These are phyloP conservation scores for Macadamia integrifolia DNA, from an alignment of 164 flowering plant species.

Conservation along the genomic window DNA sequence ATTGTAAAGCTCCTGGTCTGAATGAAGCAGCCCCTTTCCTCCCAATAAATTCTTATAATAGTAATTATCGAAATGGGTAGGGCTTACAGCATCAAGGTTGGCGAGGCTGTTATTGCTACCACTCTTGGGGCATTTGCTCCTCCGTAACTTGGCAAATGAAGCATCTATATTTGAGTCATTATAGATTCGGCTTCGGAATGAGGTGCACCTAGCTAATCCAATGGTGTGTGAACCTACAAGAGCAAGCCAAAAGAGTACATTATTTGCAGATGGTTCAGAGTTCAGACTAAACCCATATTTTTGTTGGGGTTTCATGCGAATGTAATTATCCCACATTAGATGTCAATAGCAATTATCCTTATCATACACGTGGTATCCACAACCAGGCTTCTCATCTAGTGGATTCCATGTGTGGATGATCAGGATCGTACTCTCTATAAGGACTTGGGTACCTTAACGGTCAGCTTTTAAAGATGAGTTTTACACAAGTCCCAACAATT, in stretches of 20 bases:
- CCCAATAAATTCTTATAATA: conserved; percentile 23
- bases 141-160: conserved; percentile 18
- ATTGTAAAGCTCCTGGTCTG: conserved; percentile 31
- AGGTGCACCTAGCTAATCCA: conserved; percentile 32
- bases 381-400: too few species aligned
- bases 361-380: too few species aligned
- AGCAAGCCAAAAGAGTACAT: not conserved
- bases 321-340: too few species aligned
- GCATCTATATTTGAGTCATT: conserved; percentile 24
- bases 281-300: too few species aligned
- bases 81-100: conserved; percentile 21
- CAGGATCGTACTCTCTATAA: too few species aligned
- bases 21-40: conserved; percentile 25
- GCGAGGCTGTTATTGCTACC: conserved; percentile 20
- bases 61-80: conserved; percentile 21
- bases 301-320: too few species aligned
- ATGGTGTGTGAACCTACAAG: conserved; percentile 31
- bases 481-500: too few species aligned
- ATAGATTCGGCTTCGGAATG: conserved; percentile 25
- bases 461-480: too few species aligned
- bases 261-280: too few species aligned
- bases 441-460: too few species aligned
- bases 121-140: conserved; percentile 18
- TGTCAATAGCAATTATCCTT: too few species aligned
- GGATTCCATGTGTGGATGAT: too few species aligned